A percentile compares a stretch with the other conserved stretches of the same genome.
These are phyloP conservation scores for Boeremia lycopersici DNA, from an alignment of 2,329 filamentous ascomycete genomes.

Conservation along the genomic window DNA sequence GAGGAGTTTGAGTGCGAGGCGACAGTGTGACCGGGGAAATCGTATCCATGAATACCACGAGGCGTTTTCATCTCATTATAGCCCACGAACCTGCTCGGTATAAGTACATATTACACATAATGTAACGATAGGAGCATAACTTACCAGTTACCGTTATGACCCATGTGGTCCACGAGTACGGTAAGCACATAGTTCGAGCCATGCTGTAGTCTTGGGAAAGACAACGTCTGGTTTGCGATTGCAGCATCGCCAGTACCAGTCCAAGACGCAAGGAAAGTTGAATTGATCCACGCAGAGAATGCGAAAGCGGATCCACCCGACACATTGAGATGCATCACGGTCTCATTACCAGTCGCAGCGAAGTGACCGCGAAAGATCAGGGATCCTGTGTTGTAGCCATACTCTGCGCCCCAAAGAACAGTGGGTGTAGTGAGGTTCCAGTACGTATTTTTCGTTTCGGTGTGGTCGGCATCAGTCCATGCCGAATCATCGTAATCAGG, in stretches of 20 bases:
- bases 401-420: constrained; percentile 69
- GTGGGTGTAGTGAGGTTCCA: constrained; percentile 47
- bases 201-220: constrained; percentile 56
- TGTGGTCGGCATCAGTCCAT: constrained; percentile 67
- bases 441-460: constrained; percentile 60
- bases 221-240: constrained; percentile 61
- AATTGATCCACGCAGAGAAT: constrained; percentile 68
- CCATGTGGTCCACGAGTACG: constrained; percentile 72
- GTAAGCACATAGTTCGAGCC: constrained; percentile 68
- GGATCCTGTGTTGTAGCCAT: constrained; percentile 71
- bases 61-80: constrained; percentile 61
- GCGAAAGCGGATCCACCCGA: constrained; percentile 71
- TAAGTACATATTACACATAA: background rate
- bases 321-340: constrained; percentile 59
- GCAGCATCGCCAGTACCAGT: constrained; percentile 57
- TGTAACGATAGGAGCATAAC: background rate
- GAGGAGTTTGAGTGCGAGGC: constrained; percentile 20
- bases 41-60: constrained; percentile 65
- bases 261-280: constrained; percentile 67
- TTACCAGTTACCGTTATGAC: constrained; percentile 64
- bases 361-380: constrained; percentile 74
- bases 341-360: constrained; percentile 64
- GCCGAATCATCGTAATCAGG: constrained; percentile 67
- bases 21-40: constrained; percentile 54
- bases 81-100: constrained; percentile 48